phyloP scores from a whole-genome alignment of 768 basidiomycete species.

The Trametes cinnabarina region DNA sequence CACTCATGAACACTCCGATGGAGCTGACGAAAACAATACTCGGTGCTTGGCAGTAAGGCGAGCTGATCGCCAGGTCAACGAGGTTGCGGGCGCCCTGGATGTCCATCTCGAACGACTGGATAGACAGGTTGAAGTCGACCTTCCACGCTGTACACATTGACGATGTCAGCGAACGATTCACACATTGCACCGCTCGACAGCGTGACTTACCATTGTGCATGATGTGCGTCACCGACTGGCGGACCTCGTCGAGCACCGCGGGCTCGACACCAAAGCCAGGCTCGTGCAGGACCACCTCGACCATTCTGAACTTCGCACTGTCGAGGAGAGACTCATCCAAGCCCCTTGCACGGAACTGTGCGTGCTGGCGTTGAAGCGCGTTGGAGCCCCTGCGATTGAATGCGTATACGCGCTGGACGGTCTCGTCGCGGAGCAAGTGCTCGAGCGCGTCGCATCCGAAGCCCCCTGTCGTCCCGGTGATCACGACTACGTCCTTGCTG shows the following conservation, averaged over 20 bases:
- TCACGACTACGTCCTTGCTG: slow-evolving; percentile 22
- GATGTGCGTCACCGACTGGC: slow-evolving; percentile 10
- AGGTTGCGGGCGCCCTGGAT: slow-evolving; percentile 24
- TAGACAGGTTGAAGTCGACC: slow-evolving; percentile 28
- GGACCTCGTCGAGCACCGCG: slow-evolving; percentile 6
- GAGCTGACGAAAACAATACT: slow-evolving; percentile 27
- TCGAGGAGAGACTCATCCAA: not conserved
- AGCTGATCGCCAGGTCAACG: slow-evolving; percentile 25
- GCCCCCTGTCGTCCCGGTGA: slow-evolving; percentile 35
- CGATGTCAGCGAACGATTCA: not conserved
- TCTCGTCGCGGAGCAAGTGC: slow-evolving; percentile 14
- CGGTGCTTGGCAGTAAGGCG: slow-evolving; percentile 13
- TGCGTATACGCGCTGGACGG: slow-evolving; percentile 24
- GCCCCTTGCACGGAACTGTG: slow-evolving; percentile 1
- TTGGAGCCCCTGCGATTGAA: slow-evolving; percentile 17
- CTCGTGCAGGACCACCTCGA: not conserved
- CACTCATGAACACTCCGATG: slow-evolving; percentile 22
- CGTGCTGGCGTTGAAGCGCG: slow-evolving; percentile 6
- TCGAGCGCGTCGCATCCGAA: slow-evolving; percentile 29
- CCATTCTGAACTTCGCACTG: slow-evolving; percentile 3
- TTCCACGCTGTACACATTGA: slow-evolving; percentile 21
- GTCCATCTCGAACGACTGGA: slow-evolving; percentile 26
- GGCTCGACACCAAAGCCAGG: not conserved
- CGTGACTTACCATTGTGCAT: slow-evolving; percentile 30
- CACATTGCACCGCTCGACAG: not conserved